A percentile compares a stretch with the other conserved stretches of the same genome.
These are phyloP conservation scores for Aspergillus tamarii DNA, from an alignment of 2,329 filamentous ascomycete species.

Conservation along the genomic window DNA sequence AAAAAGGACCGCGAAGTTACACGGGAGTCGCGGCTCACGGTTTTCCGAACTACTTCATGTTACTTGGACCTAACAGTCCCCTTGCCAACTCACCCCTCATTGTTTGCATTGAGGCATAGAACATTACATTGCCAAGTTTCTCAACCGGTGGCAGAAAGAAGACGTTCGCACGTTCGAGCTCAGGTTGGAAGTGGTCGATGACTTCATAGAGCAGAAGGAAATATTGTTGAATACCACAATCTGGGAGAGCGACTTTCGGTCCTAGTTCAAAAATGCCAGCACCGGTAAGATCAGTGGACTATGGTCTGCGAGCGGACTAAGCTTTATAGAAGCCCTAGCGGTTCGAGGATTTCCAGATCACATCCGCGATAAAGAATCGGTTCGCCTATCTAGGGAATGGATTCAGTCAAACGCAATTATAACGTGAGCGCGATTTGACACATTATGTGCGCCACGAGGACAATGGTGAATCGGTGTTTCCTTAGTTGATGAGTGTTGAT, in stretches of 20 bases:
- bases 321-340: not conserved
- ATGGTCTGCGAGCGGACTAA: not conserved
- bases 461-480: slow-evolving; percentile 1
- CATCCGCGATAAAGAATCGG: not conserved
- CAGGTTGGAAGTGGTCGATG: not conserved
- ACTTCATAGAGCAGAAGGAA: not conserved
- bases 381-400: slow-evolving; percentile 27
- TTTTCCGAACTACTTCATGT: not conserved
- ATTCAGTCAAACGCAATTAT: slow-evolving; percentile 16
- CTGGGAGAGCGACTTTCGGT: not conserved
- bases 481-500: not conserved
- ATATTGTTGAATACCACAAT: not conserved
- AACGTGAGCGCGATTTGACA: slow-evolving; percentile 10
- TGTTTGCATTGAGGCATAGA: not conserved
- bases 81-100: not conserved
- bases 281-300: not conserved
- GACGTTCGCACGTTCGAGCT: not conserved
- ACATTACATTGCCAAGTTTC: not conserved
- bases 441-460: slow-evolving; percentile 28
- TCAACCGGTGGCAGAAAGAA: not conserved
- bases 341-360: not conserved
- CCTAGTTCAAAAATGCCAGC: not conserved
- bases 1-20: not conserved
- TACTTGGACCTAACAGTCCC: not conserved
- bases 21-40: not conserved